phyloP scores from a whole-genome alignment of 495 filamentous ascomycete genomes.

The Penicillium macrosclerotiorum region DNA sequence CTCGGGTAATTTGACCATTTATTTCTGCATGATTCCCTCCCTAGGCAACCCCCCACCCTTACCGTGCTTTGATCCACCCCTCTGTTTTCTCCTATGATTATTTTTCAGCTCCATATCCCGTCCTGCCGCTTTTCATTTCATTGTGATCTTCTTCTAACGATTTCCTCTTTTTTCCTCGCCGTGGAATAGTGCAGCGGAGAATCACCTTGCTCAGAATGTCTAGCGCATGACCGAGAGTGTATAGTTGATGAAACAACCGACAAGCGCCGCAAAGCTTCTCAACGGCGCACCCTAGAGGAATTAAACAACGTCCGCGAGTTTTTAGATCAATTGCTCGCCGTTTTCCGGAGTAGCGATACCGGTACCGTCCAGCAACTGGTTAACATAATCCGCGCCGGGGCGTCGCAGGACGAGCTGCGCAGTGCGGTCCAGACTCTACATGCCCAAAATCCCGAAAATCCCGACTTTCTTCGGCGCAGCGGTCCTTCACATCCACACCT shows the following conservation, averaged over 20 bases:
- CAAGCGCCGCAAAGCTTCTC: slow-evolving; percentile 41
- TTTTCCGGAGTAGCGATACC: slow-evolving; percentile 25
- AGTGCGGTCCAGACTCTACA: slow-evolving; percentile 2
- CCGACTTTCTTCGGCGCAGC: neutral
- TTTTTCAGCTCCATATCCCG: neutral
- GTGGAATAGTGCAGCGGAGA: slow-evolving; percentile 30
- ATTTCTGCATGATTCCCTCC: too few species aligned
- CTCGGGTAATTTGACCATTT: slow-evolving; percentile 31
- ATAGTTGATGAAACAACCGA: slow-evolving; percentile 38
- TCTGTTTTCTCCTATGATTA: neutral
- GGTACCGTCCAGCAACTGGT: slow-evolving; percentile 22
- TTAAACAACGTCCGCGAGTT: slow-evolving; percentile 28
- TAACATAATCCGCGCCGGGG: slow-evolving; percentile 25
- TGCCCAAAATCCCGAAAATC: slow-evolving; percentile 1
- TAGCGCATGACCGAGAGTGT: slow-evolving; percentile 34
- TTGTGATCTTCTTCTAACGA: neutral
- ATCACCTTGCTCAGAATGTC: slow-evolving; percentile 36
- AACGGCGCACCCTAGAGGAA: slow-evolving; percentile 30
- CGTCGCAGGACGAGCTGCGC: slow-evolving; percentile 20
- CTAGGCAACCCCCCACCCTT: too few species aligned
- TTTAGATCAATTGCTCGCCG: slow-evolving; percentile 27
- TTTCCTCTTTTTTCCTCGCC: slow-evolving; percentile 6
- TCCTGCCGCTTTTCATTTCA: neutral
- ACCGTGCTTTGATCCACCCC: neutral
- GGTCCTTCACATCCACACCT: neutral